Percentiles rank a stretch among this genome's conserved stretches.
Evolutionary conservation across 1,139 yeast species (phyloP).

Genomic region (Diutina rugosa): DNA sequence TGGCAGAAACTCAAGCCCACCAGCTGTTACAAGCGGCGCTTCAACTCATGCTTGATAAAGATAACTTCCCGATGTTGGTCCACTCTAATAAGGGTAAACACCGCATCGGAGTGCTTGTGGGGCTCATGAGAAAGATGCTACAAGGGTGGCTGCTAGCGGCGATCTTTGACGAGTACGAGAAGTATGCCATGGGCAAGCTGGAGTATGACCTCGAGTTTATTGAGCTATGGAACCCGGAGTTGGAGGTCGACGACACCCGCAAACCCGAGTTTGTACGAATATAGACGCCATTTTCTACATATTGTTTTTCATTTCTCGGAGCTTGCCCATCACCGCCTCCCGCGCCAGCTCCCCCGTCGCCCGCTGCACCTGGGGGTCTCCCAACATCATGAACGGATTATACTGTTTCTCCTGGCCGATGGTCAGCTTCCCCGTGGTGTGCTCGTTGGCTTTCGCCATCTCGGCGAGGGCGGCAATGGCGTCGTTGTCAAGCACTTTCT

Average conservation of each 20-base stretch:
- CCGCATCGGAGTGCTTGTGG: slow-evolving; percentile 83
- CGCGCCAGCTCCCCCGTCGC: slow-evolving; percentile 28
- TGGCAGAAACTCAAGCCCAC: slow-evolving; percentile 21
- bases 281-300: slow-evolving; percentile 12
- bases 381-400: slow-evolving; percentile 83
- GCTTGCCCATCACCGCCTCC: slow-evolving; percentile 46
- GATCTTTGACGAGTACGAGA: slow-evolving; percentile 84
- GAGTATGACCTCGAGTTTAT: slow-evolving; percentile 74
- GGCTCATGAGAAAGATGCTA: slow-evolving; percentile 67
- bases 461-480: slow-evolving; percentile 43
- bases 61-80: slow-evolving; percentile 74
- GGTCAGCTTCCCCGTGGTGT: slow-evolving; percentile 76
- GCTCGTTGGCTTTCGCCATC: slow-evolving; percentile 42
- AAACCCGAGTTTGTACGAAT: slow-evolving; percentile 1
- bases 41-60: slow-evolving; percentile 47
- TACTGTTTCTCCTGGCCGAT: slow-evolving; percentile 68
- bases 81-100: slow-evolving; percentile 96
- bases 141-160: slow-evolving; percentile 95
- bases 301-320: slow-evolving; percentile 60
- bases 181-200: slow-evolving; percentile 87
- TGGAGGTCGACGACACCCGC: slow-evolving; percentile 5
- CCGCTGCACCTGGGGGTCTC: slow-evolving; percentile 40
- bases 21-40: slow-evolving; percentile 49
- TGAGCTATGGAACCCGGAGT: slow-evolving; percentile 35
- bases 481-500: slow-evolving; percentile 39